Conservation (phyloP, 805 yeast species). For the Wickerhamomyces sydowiorum region DNA sequence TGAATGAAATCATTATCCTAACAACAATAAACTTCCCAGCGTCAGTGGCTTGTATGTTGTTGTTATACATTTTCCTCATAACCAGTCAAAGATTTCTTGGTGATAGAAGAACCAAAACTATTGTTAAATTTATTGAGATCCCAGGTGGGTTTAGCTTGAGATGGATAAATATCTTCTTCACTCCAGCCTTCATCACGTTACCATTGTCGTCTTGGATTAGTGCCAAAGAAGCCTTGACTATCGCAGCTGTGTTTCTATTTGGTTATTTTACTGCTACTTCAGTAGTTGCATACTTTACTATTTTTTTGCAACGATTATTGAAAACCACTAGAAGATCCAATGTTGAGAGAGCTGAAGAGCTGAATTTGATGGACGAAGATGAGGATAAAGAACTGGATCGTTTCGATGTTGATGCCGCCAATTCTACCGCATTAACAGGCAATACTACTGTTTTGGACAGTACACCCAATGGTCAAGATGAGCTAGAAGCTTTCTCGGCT, state of each 20-base stretch:
- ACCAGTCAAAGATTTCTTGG: conserved; percentile 32
- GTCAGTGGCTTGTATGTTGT: conserved; percentile 65
- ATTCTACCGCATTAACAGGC: conserved; percentile 7
- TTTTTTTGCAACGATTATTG: conserved; percentile 30
- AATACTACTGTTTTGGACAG: background rate
- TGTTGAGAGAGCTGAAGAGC: conserved; percentile 26
- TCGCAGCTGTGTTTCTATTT: conserved; percentile 65
- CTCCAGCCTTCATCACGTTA: conserved; percentile 69
- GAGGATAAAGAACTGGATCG: background rate
- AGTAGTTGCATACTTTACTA: conserved; percentile 42
- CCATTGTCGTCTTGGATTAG: conserved; percentile 64
- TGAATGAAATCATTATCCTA: conserved; percentile 19
- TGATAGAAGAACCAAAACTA: conserved; percentile 21
- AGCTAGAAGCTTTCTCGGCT: background rate
- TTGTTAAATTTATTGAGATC: conserved; percentile 39
- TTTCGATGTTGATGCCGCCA: conserved; percentile 7
- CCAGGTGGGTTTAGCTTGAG: conserved; percentile 63
- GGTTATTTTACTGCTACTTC: conserved; percentile 54
- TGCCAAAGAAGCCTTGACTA: conserved; percentile 63
- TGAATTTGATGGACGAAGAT: conserved; percentile 4
- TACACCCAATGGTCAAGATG: background rate
- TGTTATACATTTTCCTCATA: conserved; percentile 44
- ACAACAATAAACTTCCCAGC: conserved; percentile 52
- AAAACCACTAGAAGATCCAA: conserved; percentile 15
- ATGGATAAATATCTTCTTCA: conserved; percentile 77